Evolutionary conservation across 768 basidiomycete species (phyloP).

Genomic region (Tricholoma sp.): DNA sequence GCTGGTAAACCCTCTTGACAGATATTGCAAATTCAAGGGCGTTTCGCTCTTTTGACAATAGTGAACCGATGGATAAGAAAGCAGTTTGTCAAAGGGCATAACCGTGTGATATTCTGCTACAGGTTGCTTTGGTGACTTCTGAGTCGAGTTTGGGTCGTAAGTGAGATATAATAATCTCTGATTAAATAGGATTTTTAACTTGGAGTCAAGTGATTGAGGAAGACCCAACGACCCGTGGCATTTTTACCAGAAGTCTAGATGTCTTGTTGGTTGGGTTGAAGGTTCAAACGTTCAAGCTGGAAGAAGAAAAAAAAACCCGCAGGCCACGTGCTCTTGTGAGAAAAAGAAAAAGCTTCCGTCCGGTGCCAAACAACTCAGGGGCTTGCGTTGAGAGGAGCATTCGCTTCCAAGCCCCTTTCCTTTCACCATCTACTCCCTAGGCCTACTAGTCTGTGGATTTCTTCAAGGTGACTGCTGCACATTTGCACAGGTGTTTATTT

Average conservation of each 20-base stretch:
- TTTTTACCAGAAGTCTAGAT: neutral
- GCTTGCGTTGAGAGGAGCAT: constrained; percentile 13
- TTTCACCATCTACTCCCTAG: constrained; percentile 1
- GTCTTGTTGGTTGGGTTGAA: neutral
- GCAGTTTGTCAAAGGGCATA: too few species aligned
- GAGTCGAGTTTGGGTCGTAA: too few species aligned
- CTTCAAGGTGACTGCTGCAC: neutral
- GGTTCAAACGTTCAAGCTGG: neutral
- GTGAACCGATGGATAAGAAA: too few species aligned
- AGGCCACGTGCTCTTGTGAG: constrained; percentile 5
- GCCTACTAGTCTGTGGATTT: neutral
- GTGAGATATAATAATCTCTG: too few species aligned
- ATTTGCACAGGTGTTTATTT: neutral
- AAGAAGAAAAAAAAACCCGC: too few species aligned
- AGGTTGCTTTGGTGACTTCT: too few species aligned
- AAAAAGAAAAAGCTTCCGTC: constrained; percentile 22
- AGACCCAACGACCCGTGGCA: neutral
- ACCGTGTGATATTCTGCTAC: too few species aligned
- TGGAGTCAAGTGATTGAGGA: too few species aligned
- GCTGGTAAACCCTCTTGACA: too few species aligned
- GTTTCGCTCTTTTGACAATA: too few species aligned
- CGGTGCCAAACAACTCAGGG: constrained; percentile 17
- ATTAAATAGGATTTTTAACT: too few species aligned
- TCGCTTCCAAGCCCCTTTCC: constrained; percentile 9
- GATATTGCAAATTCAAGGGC: too few species aligned